Conservation (phyloP, 208 protist species). For the Jaenimonas drosophilae region DNA sequence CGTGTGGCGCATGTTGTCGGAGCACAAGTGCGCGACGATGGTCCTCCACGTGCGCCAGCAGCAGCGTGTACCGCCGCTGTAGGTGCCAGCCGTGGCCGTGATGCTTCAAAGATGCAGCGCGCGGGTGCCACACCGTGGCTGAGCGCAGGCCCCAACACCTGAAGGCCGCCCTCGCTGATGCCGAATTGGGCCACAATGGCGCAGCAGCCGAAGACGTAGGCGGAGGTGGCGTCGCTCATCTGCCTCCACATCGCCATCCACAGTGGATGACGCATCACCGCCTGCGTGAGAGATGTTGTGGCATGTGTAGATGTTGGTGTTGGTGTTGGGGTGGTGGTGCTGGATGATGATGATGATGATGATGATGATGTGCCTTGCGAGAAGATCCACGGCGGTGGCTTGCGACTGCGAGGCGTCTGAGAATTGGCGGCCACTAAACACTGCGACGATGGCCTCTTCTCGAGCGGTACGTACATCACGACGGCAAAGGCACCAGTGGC, state of each 20-base stretch:
- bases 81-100: background rate
- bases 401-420: too few relatives aligned
- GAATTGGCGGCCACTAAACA: background rate
- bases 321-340: slow-evolving; percentile 2
- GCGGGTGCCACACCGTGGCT: slow-evolving; percentile 5
- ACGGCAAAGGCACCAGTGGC: slow-evolving; percentile 24
- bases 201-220: slow-evolving; percentile 33
- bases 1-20: too few relatives aligned
- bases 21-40: too few relatives aligned
- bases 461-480: slow-evolving; percentile 29
- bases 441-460: too few relatives aligned
- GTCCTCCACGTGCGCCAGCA: slow-evolving; percentile 4
- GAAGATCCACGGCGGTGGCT: background rate
- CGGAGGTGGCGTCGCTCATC: slow-evolving; percentile 19
- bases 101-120: too few relatives aligned
- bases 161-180: slow-evolving; percentile 32
- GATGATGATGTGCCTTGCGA: background rate
- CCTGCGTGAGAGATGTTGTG: slow-evolving; percentile 14
- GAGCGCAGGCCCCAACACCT: slow-evolving; percentile 55
- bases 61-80: slow-evolving; percentile 1
- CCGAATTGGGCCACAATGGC: slow-evolving; percentile 51
- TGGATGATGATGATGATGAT: background rate
- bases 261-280: slow-evolving; percentile 27
- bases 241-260: slow-evolving; percentile 22
- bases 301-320: slow-evolving; percentile 4